Percentiles rank a stretch among this genome's conserved stretches.
Conservation (phyloP, 176 grass and related monocot genomes). For the Pharus latifolius region DNA sequence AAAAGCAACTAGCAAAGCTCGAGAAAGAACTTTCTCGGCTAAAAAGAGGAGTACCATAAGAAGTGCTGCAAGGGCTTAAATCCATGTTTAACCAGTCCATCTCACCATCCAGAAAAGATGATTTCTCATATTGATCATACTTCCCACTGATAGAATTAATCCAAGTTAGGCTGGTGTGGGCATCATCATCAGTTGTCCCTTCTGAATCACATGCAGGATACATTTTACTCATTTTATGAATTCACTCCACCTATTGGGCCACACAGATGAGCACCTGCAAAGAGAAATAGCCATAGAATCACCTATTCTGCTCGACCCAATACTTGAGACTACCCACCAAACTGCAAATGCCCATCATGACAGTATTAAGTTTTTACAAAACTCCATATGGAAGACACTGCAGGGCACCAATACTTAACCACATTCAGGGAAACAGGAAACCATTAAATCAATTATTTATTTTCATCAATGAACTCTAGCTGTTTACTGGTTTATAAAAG, state of each 20-base stretch:
- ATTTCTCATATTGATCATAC: slow-evolving; percentile 17
- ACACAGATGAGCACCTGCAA: slow-evolving; percentile 26
- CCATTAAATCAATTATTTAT: neutral
- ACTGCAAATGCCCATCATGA: neutral
- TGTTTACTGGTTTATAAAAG: neutral
- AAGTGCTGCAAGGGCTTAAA: slow-evolving; percentile 24
- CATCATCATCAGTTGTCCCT: slow-evolving; percentile 26
- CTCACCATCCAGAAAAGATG: slow-evolving; percentile 17
- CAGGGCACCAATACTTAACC: too few species aligned
- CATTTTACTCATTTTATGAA: slow-evolving; percentile 52
- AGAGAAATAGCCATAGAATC: slow-evolving; percentile 4
- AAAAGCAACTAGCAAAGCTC: slow-evolving; percentile 61
- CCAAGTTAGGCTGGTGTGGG: slow-evolving; percentile 5
- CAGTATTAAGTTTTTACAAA: neutral
- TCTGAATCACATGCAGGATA: slow-evolving; percentile 40
- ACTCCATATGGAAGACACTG: neutral
- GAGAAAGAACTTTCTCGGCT: slow-evolving; percentile 57
- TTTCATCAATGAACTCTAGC: neutral
- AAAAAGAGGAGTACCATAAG: slow-evolving; percentile 44
- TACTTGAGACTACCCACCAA: neutral
- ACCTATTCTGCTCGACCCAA: neutral
- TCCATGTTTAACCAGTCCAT: slow-evolving; percentile 5
- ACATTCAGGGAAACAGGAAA: slow-evolving; percentile 13
- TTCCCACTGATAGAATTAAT: slow-evolving; percentile 18
- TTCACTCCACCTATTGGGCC: slow-evolving; percentile 13